Evolutionary conservation across 2,329 filamentous ascomycete species (phyloP), one percentile per base, ranked within the genome.

Genomic region (Fonsecaea pugnacius): DNA sequence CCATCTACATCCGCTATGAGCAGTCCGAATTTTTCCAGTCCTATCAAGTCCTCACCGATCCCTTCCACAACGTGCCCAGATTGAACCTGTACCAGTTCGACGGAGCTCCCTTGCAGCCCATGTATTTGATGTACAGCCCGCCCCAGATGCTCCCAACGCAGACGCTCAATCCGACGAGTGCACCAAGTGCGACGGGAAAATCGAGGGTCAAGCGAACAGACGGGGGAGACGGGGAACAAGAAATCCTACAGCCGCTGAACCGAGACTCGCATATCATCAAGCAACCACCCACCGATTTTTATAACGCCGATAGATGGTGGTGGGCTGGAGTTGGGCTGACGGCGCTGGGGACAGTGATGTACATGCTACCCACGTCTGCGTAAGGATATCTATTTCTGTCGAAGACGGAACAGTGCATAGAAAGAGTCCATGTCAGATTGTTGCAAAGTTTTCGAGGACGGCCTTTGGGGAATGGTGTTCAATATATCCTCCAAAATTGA

Each of bases 141-240:
- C 88, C 89, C 0, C 78, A 87, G 72, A 91, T 91, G 87, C 83
- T 91, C 5, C 88, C 89, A 1, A 90, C 88, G 2, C 80, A 81
- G 10, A 89, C 87, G 0, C 78, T 91, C 65, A 87, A 90, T 71
- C 85, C 87, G 0, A 78, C 76, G 1, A 70, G 75, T 10, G 75
- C 73, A 6, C 71, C 78, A 1, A 75, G 78, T 2, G 71, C 75
- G n/a, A 78, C 74, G 6, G 70, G 71, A 12, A 70, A 70, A 16
- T 66, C 61, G 21, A 77, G 75, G 62, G 70, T 64, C n/a, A 79
- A 79, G 71, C 73, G 77, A 33, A 66, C 71, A 50, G 52, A 64
- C 16, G 61, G 62, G 21, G 58, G 62, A 35, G 67, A 64, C 50
- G 59, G 63, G 6, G 56, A 62, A n/a, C 64, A 68, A 38, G 67